A percentile compares a stretch with the other conserved stretches of the same genome.
Evolutionary conservation across 2,329 filamentous ascomycete genomes (phyloP).

Genomic region (Drechslerella stenobrocha): DNA sequence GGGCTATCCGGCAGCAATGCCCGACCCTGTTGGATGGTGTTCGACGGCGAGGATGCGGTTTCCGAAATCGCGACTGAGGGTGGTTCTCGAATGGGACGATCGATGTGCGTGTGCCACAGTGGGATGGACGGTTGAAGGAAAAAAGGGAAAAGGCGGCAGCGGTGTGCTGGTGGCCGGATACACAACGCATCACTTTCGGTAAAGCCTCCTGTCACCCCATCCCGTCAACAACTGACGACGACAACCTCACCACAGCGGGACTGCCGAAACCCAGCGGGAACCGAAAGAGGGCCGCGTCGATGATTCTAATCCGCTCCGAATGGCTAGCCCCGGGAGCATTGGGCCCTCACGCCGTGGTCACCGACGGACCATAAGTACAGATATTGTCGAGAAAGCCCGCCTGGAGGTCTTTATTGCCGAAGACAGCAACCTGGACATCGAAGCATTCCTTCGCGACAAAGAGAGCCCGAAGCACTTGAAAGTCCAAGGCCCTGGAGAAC

Average conservation of each 20-base stretch:
- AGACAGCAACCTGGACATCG: slow-evolving; percentile 62
- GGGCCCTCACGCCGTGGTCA: slow-evolving; percentile 53
- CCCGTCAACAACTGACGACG: background rate
- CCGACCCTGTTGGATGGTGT: background rate
- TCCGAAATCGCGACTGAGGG: slow-evolving; percentile 15
- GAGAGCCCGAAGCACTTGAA: slow-evolving; percentile 53
- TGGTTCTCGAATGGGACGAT: slow-evolving; percentile 3
- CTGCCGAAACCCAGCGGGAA: slow-evolving; percentile 10
- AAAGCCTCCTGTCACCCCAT: background rate
- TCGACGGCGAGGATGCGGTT: background rate
- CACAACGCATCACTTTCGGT: slow-evolving; percentile 7
- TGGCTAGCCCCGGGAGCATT: slow-evolving; percentile 46
- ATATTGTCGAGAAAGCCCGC: slow-evolving; percentile 64
- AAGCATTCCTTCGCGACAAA: slow-evolving; percentile 55
- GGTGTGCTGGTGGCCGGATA: slow-evolving; percentile 9
- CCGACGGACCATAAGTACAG: slow-evolving; percentile 54
- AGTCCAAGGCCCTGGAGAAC: slow-evolving; percentile 38
- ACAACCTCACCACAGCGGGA: background rate
- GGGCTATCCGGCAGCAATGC: slow-evolving; percentile 3
- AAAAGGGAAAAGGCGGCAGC: slow-evolving; percentile 21
- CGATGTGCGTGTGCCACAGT: slow-evolving; percentile 12
- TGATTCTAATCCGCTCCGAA: slow-evolving; percentile 31
- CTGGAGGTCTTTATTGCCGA: slow-evolving; percentile 66
- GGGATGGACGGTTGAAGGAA: slow-evolving; percentile 26
- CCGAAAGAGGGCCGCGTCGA: slow-evolving; percentile 36